phyloP scores from a whole-genome alignment of 2,329 filamentous ascomycete genomes.

The Beauveria australis region DNA sequence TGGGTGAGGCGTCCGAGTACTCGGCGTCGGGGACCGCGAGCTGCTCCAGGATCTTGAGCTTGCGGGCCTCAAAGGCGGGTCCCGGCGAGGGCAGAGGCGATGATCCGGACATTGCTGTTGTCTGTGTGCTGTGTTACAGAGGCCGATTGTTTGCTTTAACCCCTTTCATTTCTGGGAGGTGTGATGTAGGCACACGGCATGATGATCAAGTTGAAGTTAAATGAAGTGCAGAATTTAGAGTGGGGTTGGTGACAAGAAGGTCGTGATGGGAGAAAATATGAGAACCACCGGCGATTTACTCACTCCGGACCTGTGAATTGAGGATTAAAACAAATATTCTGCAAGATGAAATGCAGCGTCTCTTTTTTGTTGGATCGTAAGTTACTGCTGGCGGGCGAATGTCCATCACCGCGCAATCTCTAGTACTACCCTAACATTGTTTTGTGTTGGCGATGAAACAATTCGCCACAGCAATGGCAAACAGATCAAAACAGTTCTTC shows the following conservation, averaged over 20 bases:
- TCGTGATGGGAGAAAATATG: too few relatives aligned
- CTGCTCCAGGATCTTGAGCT: slow-evolving; percentile 62
- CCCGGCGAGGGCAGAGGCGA: slow-evolving; percentile 22
- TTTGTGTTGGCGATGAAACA: background rate
- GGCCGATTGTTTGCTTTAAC: too few relatives aligned
- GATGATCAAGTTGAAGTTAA: background rate
- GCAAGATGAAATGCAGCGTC: too few relatives aligned
- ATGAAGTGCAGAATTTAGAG: background rate
- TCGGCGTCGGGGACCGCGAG: slow-evolving; percentile 60
- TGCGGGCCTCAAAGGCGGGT: slow-evolving; percentile 49
- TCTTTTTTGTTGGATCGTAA: background rate
- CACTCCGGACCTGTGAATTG: too few relatives aligned
- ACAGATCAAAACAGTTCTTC: background rate
- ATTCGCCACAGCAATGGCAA: background rate
- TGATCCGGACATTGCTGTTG: background rate
- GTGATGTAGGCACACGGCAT: background rate
- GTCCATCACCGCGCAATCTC: too few relatives aligned
- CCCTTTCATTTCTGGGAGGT: background rate
- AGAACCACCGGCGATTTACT: too few relatives aligned
- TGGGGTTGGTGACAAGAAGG: background rate
- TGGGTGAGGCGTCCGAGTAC: slow-evolving; percentile 80
- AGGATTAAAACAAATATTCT: too few relatives aligned
- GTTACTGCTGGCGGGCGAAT: too few relatives aligned
- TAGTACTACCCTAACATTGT: background rate
- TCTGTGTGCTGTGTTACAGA: background rate